phyloP scores from a whole-genome alignment of 2,329 filamentous ascomycete genomes.

The Paradendryphiella salina region DNA sequence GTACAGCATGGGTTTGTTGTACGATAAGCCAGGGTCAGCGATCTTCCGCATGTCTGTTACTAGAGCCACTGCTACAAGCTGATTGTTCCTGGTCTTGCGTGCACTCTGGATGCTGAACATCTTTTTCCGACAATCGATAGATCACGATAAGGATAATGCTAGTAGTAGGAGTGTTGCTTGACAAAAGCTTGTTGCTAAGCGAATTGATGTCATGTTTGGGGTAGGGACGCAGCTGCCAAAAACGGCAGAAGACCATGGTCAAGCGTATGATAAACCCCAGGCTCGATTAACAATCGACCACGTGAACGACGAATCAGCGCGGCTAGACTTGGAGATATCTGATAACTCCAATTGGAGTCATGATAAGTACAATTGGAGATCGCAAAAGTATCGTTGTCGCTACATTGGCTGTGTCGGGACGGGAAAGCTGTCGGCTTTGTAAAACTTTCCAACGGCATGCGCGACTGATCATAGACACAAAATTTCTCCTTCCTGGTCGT shows the following conservation, averaged over 20 bases:
- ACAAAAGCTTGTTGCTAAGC: constrained; percentile 6
- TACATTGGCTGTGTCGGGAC: no score
- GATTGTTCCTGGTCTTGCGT: not conserved
- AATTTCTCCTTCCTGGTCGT: no score
- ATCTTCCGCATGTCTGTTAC: not conserved
- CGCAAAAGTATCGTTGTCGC: not conserved
- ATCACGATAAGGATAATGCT: constrained; percentile 1
- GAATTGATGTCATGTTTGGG: constrained; percentile 6
- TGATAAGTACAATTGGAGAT: constrained; percentile 14
- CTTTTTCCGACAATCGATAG: not conserved
- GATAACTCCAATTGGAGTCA: constrained; percentile 8
- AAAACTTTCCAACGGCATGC: no score
- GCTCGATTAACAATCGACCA: constrained; percentile 13
- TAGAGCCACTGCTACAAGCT: not conserved
- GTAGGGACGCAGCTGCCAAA: constrained; percentile 6
- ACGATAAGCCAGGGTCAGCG: constrained; percentile 7
- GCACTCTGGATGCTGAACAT: not conserved
- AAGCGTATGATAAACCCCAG: constrained; percentile 8
- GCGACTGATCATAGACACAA: no score
- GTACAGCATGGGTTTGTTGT: not conserved
- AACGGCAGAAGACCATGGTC: constrained; percentile 1
- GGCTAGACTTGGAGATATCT: not conserved
- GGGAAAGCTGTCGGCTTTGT: no score
- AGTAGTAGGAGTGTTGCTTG: not conserved
- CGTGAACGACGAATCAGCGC: constrained; percentile 4